Base-by-base conservation (phyloP, 306 rosid species). In the Lagenaria siceraria region DNA sequence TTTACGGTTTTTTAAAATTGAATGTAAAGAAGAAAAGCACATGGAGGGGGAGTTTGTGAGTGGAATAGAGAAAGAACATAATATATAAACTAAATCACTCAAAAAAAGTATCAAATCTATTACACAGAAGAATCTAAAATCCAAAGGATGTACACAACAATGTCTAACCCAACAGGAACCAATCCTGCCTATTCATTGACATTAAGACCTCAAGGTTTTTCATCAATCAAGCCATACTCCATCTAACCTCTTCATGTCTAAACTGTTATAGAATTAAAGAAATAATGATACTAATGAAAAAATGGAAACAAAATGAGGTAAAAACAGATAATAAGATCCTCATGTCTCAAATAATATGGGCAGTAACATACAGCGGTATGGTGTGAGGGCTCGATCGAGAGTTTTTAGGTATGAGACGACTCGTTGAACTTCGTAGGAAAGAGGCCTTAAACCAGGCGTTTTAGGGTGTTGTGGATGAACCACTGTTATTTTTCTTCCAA, bases 401-500 rank as follows among this genome's bases (percentile, higher is more conserved):
- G 40, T 64, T 64, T 35, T 64, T 64, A 10, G 19, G 74, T 42
- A 40, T 53, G 35, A 68, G 12, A 68, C n/a, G 13, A 68, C 74
- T 65, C 9, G 13, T 36, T 17, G 21, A 12, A 14, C 71, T 7
- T 64, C 25, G 15, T 33, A 33, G 17, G 22, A 33, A 35, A 9
- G 74, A n/a, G 74, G 54, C n/a, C 18, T 65, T 10, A 5, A 6
- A 38, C 73, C 1, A 18, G 43, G 46, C 15, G 14, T 29, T 62
- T 62, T 35, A 21, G 64, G 64, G 33, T 10, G 62, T 10, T 61
- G 43, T 7, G 7, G 72, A 4, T 15, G 69, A 62, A 18, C 43
- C 6, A 68, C 33, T 48, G 48, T 62, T 62, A 7, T 40, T 68
- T 9, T 80, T 74, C 55, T 78, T 17, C 90, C 90, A 85, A 0